Percentiles rank a stretch among this genome's conserved stretches.
Conservation (phyloP, 2,329 filamentous ascomycete genomes). For the Penicillium palitans region DNA sequence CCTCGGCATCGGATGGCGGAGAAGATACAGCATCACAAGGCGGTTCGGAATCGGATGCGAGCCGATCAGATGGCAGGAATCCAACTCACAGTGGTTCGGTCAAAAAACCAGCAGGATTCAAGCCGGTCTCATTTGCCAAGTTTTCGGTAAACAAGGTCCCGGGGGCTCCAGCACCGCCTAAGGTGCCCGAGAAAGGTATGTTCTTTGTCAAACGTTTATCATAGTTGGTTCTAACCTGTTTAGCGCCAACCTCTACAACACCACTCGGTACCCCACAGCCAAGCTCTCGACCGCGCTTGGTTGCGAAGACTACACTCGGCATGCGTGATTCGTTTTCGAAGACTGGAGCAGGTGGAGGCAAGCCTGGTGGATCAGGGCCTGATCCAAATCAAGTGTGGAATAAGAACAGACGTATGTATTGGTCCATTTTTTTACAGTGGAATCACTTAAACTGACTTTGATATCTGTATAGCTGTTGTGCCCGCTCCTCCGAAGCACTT, state of each 20-base stretch:
- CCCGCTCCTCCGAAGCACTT: slow-evolving; percentile 62
- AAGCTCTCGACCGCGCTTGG: slow-evolving; percentile 59
- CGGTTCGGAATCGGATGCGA: slow-evolving; percentile 65
- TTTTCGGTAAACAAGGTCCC: slow-evolving; percentile 65
- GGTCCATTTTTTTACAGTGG: neutral
- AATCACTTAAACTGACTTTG: slow-evolving; percentile 21
- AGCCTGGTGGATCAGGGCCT: slow-evolving; percentile 54
- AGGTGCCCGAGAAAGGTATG: slow-evolving; percentile 57
- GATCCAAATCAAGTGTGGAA: slow-evolving; percentile 71
- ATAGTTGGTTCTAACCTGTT: slow-evolving; percentile 2
- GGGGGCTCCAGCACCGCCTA: slow-evolving; percentile 51
- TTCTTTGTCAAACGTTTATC: slow-evolving; percentile 2
- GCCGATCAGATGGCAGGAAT: slow-evolving; percentile 53
- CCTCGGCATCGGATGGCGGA: slow-evolving; percentile 38
- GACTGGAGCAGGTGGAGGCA: slow-evolving; percentile 46
- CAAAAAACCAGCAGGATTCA: slow-evolving; percentile 64
- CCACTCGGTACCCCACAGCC: slow-evolving; percentile 43
- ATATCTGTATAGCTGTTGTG: slow-evolving; percentile 46
- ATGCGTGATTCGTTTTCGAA: slow-evolving; percentile 54
- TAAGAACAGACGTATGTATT: slow-evolving; percentile 60
- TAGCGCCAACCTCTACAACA: slow-evolving; percentile 41
- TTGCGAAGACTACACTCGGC: slow-evolving; percentile 61
- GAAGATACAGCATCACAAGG: slow-evolving; percentile 46
- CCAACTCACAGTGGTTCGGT: slow-evolving; percentile 51
- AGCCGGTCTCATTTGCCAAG: slow-evolving; percentile 66